Percentiles rank a stretch among this genome's conserved stretches.
phyloP scores from a whole-genome alignment of 2,329 filamentous ascomycete genomes.

The Alternaria angustiovoidea region DNA sequence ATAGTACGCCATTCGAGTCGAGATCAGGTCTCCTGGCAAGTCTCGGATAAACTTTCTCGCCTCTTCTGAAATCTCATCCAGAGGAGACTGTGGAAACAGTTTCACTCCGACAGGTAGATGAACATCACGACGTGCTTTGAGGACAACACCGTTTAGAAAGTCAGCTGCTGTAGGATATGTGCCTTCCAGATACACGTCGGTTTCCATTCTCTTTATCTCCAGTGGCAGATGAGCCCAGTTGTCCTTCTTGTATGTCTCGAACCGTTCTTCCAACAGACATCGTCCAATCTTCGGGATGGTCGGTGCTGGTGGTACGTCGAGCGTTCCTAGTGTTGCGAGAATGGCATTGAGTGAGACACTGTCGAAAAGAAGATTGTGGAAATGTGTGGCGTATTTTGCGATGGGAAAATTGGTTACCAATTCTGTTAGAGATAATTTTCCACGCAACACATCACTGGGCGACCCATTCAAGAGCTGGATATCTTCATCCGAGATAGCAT shows the following conservation, averaged over 20 bases:
- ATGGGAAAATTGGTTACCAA: slow-evolving; percentile 4
- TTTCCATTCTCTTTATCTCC: neutral
- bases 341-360: neutral
- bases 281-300: neutral
- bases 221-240: slow-evolving; percentile 10
- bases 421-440: neutral
- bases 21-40: neutral
- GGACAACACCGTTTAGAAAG: slow-evolving; percentile 8
- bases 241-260: neutral
- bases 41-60: slow-evolving; percentile 15
- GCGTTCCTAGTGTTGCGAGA: neutral
- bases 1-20: slow-evolving; percentile 12
- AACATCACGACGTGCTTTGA: slow-evolving; percentile 14
- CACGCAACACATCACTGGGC: neutral
- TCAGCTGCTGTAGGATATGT: neutral
- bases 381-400: neutral
- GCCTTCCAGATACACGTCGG: slow-evolving; percentile 8
- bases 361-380: slow-evolving; percentile 17
- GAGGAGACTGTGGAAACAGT: slow-evolving; percentile 6
- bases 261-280: neutral
- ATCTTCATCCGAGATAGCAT: slow-evolving; percentile 9
- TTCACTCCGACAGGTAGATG: slow-evolving; percentile 11
- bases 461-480: neutral
- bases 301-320: neutral
- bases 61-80: slow-evolving; percentile 6